Conservation (phyloP, 73 alveolate genomes). For the Paramecium octaurelia region DNA sequence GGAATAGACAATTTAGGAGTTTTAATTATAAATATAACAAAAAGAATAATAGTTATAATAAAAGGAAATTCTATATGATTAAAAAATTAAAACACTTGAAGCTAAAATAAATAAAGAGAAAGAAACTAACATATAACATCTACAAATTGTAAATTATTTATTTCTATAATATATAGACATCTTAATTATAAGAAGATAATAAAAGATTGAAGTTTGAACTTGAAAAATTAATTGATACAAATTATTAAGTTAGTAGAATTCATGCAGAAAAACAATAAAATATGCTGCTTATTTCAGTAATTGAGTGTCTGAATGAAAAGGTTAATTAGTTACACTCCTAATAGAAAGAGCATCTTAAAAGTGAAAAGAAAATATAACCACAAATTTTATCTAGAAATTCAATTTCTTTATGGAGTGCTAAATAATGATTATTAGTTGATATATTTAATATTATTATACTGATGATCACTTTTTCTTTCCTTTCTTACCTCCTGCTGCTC, state of each 20-base stretch:
- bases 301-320: background rate
- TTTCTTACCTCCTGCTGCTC: constrained; percentile 23
- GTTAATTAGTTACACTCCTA: background rate
- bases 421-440: background rate
- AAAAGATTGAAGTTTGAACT: background rate
- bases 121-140: background rate
- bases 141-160: background rate
- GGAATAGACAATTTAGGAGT: background rate
- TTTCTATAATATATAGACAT: background rate
- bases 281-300: background rate
- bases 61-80: background rate
- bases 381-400: background rate
- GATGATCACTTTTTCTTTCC: constrained; percentile 52
- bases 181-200: background rate
- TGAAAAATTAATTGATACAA: background rate
- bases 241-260: background rate
- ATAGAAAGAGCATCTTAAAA: background rate
- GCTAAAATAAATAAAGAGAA: background rate
- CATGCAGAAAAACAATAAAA: background rate
- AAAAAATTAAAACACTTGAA: background rate
- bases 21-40: background rate
- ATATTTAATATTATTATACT: constrained; percentile 7
- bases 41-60: background rate
- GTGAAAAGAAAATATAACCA: background rate
- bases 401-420: background rate